These are phyloP conservation scores for Nitzschia sp. DNA, from an alignment of 108 stramenopile species.

Conservation along the genomic window DNA sequence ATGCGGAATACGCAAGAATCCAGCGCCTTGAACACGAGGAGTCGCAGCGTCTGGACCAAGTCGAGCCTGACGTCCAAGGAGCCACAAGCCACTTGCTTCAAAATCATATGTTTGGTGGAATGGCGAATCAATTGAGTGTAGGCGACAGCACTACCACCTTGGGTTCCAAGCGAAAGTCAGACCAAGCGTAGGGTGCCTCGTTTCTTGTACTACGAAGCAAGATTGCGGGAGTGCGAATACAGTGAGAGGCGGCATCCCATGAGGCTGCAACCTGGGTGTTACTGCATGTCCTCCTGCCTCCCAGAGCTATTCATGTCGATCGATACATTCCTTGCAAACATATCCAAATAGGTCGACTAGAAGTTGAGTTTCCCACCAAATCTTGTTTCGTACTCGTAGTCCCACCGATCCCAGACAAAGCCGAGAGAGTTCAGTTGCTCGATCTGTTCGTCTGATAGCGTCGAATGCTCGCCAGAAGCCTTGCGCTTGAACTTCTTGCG, in stretches of 20 bases:
- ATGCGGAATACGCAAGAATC: slow-evolving; percentile 35
- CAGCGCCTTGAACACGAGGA: slow-evolving; percentile 45
- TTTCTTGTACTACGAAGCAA: no score
- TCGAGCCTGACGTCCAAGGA: slow-evolving; percentile 56
- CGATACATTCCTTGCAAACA: no score
- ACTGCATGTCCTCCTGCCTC: no score
- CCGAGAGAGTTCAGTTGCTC: slow-evolving; percentile 42
- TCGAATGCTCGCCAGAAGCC: background rate
- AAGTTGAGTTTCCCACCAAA: background rate
- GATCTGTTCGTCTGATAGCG: slow-evolving; percentile 35
- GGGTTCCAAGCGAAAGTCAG: background rate
- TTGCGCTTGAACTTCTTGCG: slow-evolving; percentile 54
- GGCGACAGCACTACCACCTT: background rate
- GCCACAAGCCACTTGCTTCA: slow-evolving; percentile 21
- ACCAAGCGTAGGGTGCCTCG: background rate
- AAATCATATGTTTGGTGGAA: background rate
- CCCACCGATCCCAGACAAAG: slow-evolving; percentile 60
- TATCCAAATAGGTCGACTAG: no score
- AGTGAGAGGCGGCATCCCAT: no score
- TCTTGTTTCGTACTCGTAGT: slow-evolving; percentile 41
- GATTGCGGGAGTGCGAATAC: no score
- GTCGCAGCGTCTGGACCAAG: slow-evolving; percentile 42
- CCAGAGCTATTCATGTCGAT: no score
- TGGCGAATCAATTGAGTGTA: background rate
- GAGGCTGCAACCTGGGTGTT: no score